These are phyloP conservation scores for Apiosordaria backusii DNA, from an alignment of 495 filamentous ascomycete genomes.

Conservation along the genomic window DNA sequence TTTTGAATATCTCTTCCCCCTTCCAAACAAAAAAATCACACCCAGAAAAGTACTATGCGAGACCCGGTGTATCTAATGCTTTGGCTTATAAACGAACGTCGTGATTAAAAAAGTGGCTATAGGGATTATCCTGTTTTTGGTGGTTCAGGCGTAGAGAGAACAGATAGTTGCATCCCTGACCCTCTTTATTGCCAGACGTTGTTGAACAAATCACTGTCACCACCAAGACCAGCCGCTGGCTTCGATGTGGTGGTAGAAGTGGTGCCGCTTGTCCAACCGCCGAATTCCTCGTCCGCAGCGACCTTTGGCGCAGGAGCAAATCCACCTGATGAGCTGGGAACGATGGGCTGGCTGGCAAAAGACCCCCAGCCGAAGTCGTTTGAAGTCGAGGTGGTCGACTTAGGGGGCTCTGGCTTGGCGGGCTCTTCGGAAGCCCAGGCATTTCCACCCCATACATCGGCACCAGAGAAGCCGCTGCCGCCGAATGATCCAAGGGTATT, in stretches of 20 bases:
- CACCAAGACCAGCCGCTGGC: conserved; percentile 55
- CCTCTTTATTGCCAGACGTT: conserved; percentile 78
- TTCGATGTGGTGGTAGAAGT: conserved; percentile 31
- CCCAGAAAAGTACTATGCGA: not conserved
- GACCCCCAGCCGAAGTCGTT: conserved; percentile 58
- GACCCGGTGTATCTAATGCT: not conserved
- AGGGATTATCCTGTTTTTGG: not conserved
- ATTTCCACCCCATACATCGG: conserved; percentile 54
- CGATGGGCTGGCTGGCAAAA: conserved; percentile 51
- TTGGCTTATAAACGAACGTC: not conserved
- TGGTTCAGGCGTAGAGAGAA: not conserved
- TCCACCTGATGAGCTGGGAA: conserved; percentile 49
- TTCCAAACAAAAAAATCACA: not conserved
- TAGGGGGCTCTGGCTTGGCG: conserved; percentile 33
- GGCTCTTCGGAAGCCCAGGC: conserved; percentile 52
- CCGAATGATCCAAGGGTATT: conserved; percentile 36
- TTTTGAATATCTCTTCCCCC: not conserved
- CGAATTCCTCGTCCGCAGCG: conserved; percentile 85
- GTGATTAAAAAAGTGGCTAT: conserved; percentile 2
- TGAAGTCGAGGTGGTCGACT: conserved; percentile 33
- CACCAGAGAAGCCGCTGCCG: conserved; percentile 43
- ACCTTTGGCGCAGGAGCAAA: conserved; percentile 60
- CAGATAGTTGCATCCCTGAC: not conserved
- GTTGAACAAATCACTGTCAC: conserved; percentile 78
- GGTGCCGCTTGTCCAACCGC: conserved; percentile 74